Percentiles rank a stretch among this genome's conserved stretches.
Evolutionary conservation across 2,329 filamentous ascomycete species (phyloP).

Genomic region (Xylariaceae sp.): DNA sequence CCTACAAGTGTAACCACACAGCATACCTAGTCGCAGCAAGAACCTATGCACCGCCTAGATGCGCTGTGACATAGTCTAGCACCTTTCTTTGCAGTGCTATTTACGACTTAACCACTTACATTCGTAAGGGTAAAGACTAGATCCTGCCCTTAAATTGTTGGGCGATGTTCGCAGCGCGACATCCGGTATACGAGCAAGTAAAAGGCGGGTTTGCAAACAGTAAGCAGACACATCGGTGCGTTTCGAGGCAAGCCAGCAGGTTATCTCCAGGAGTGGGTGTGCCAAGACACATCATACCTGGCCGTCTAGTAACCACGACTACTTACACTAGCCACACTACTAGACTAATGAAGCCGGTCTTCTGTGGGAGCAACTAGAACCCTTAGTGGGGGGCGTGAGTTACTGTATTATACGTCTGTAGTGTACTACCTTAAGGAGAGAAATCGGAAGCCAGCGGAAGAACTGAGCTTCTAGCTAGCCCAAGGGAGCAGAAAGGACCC

Average conservation of each 20-base stretch:
- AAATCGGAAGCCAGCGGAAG: too few species aligned
- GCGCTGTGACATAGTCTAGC: neutral
- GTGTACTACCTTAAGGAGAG: too few species aligned
- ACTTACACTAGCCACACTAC: neutral
- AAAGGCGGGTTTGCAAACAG: conserved; percentile 19
- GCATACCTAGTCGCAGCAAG: neutral
- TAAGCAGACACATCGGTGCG: conserved; percentile 17
- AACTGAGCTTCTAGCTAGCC: too few species aligned
- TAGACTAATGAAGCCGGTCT: conserved; percentile 10
- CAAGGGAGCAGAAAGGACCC: neutral
- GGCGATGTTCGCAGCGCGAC: conserved; percentile 3
- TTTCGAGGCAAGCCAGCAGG: conserved; percentile 15
- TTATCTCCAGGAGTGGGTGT: conserved; percentile 22
- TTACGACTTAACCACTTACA: neutral
- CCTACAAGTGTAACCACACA: conserved; percentile 12
- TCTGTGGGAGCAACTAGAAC: neutral
- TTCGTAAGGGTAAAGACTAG: neutral
- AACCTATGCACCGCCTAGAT: neutral
- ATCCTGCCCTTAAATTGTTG: conserved; percentile 1
- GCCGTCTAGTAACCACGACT: too few species aligned
- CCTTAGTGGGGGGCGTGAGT: neutral
- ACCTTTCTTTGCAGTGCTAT: neutral
- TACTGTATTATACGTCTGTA: neutral
- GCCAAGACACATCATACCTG: conserved; percentile 17
- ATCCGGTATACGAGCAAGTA: conserved; percentile 5